phyloP scores from a whole-genome alignment of 805 yeast species.

The Nakazawaea pomicola region DNA sequence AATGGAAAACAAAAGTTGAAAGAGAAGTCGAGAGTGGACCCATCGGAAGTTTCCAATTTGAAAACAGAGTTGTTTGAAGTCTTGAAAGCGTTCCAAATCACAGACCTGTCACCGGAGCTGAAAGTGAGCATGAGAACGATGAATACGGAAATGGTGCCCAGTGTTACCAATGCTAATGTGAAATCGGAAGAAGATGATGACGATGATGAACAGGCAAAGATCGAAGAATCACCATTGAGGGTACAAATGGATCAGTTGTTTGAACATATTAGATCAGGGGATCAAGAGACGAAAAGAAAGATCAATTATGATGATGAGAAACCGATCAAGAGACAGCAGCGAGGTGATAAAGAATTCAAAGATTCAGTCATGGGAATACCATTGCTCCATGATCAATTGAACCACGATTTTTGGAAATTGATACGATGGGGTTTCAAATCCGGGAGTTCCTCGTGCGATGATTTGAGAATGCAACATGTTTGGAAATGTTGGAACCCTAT shows the following conservation, averaged over 20 bases:
- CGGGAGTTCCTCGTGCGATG: conserved; percentile 1
- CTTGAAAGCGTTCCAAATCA: no score
- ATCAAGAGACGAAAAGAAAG: not conserved
- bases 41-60: no score
- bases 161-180: no score
- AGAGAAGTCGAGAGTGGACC: no score
- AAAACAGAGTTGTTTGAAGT: no score
- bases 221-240: conserved; percentile 4
- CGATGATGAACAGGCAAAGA: conserved; percentile 9
- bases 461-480: conserved; percentile 5
- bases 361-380: no score
- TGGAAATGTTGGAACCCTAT: conserved; percentile 11
- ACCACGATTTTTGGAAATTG: conserved; percentile 9
- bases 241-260: conserved; percentile 2
- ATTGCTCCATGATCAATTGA: conserved; percentile 4
- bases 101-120: no score
- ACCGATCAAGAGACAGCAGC: not conserved
- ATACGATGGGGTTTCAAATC: conserved; percentile 7
- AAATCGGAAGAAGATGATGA: conserved; percentile 2
- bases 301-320: not conserved
- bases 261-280: not conserved
- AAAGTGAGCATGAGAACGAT: no score
- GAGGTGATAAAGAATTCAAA: not conserved
- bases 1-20: no score
- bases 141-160: no score